Percentiles rank a stretch among this genome's conserved stretches.
phyloP scores from a whole-genome alignment of 345 rosid genomes.

The Eucalyptus fibrosa region DNA sequence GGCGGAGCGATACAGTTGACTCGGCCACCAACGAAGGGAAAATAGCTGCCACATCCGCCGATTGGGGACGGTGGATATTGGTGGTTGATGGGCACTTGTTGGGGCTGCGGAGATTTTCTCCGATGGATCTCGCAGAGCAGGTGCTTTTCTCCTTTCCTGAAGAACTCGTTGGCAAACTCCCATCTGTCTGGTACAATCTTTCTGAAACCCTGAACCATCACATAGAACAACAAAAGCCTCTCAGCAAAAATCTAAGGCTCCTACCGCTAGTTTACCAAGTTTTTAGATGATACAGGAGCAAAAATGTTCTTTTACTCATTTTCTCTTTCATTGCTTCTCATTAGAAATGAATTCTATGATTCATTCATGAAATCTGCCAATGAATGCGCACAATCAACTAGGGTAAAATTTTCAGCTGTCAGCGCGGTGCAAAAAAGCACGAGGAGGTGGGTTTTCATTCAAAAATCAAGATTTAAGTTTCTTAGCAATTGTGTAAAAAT shows the following conservation, averaged over 20 bases:
- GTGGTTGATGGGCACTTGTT: constrained; percentile 9
- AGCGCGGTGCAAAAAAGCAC: neutral
- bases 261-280: neutral
- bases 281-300: neutral
- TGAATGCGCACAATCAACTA: neutral
- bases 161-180: constrained; percentile 94
- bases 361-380: neutral
- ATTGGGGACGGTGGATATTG: neutral
- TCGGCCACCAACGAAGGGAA: constrained; percentile 33
- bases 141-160: constrained; percentile 90
- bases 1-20: constrained; percentile 34
- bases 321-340: neutral
- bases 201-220: constrained; percentile 64
- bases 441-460: neutral
- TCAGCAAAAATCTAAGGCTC: neutral
- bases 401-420: neutral
- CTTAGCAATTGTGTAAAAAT: neutral
- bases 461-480: neutral
- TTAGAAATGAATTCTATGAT: neutral
- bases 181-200: constrained; percentile 97
- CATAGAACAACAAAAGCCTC: neutral
- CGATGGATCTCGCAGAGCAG: constrained; percentile 91
- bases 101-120: constrained; percentile 67
- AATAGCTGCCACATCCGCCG: constrained; percentile 11
- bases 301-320: neutral